Evolutionary conservation across 805 yeast genomes (phyloP), one percentile per base, ranked within the genome.

Genomic region (Diddensiella transvaalensis): DNA sequence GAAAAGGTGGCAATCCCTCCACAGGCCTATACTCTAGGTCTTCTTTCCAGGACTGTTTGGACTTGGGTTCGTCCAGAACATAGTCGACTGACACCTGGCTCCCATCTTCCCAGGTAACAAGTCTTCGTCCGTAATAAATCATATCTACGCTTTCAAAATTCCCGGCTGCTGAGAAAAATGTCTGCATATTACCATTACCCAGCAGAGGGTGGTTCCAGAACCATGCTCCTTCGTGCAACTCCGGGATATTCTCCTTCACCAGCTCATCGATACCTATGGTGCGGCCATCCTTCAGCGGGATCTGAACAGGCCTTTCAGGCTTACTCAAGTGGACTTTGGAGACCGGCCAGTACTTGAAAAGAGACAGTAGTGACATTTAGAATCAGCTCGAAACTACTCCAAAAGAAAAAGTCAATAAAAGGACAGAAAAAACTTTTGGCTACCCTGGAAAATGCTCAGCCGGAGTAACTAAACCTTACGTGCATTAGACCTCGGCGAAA

Each of bases 101-200:
- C 8, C 83, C 84, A 59, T 88, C 96, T 48, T 77, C 77, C 30
- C 64, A 64, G 40, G 80, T 69, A 6, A 84, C 60, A 57, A 85
- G 79, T 58, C 96, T 75, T 58, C 97, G 75, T 1, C 95, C 95
- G 55, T 88, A 90, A 63, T 79, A 79, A 2, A 86, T 77, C 38
- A 68, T 67, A 53, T 82, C 83, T 23, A 65, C 64, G 37, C 70
- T 68, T n/a, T 78, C 70, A 49, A 76, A 75, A 48, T 74, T 74
- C 33, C 79, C 77, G 19, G 73, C 65, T 2, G 83, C 77, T 40
- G 90, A 79, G 60, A 79, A 82, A 62, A 84, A 60, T 1, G 96
- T 88, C 65, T 90, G 96, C 22, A 87, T 66, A 48, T 83, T 76
- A 21, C 96, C 96, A 51, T 80, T 80, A 63, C 79, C 79, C 23